Base-by-base conservation (phyloP, 108 stramenopile species). In the Stephanodiscus triporus region DNA sequence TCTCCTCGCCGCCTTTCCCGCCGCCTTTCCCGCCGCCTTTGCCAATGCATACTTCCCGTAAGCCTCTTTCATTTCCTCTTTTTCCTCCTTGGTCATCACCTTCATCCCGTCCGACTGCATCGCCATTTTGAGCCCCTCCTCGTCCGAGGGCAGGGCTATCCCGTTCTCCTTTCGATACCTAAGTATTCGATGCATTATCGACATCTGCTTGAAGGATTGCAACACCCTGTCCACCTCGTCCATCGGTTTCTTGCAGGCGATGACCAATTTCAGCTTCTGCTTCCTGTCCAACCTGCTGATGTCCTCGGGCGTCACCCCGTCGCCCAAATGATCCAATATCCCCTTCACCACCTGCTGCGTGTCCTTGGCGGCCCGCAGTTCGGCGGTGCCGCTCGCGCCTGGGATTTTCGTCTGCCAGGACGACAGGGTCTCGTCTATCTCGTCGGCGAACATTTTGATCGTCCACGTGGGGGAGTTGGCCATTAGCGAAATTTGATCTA, bases 181-280 rank as follows among this genome's bases (percentile, higher is more conserved):
- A 30, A 94, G 71, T 20, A 91, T 85, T 30, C 83, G 75, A 72
- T 94, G 93, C 93, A 94, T 91, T 38, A 90, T 79, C 14, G 86
- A 84, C 91, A 94, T 89, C 26, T 84, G 77, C 20, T 86, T 78
- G 70, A 91, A 89, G 63, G 90, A 89, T 4, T 81, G 47, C 43
- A 91, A 50, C 36, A 94, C 59, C n/a, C 80, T 62, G 19, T 85
- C 70, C 13, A 92, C 73, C 47, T 94, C 91, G 47, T 89, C 86
- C 30, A 94, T 67, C 9, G 86, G 75, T 61, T 72, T 71, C 47
- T 84, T 85, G 24, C 83, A 78, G 19, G 68, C 74, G 17, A 80
- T 75, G 30, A 36, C 45, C 51, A 81, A 57, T 56, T 77, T 73
- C 2, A 81, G 64, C 32, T 88, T 88, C 47, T 89, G 67, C 48